These are phyloP conservation scores for Suillus variegatus DNA, from an alignment of 768 basidiomycete species.

Conservation along the genomic window DNA sequence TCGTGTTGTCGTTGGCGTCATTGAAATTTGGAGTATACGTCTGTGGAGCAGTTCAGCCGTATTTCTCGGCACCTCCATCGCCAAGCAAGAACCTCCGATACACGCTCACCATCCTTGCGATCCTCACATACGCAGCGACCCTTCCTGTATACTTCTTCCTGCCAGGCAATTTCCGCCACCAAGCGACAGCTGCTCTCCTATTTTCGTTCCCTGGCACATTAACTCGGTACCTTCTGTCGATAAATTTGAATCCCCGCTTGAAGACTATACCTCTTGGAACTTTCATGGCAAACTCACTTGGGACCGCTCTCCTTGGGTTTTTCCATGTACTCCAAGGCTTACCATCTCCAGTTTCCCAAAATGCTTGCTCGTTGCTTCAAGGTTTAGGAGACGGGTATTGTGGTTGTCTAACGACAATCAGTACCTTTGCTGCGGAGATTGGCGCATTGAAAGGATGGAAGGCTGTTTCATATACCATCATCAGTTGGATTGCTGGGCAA, in stretches of 20 bases:
- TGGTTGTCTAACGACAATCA: constrained; percentile 92
- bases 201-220: constrained; percentile 90
- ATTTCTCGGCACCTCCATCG: constrained; percentile 42
- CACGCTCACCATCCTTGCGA: constrained; percentile 51
- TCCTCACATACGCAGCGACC: constrained; percentile 72
- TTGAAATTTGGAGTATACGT: constrained; percentile 74
- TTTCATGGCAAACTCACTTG: constrained; percentile 69
- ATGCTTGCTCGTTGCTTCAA: constrained; percentile 72
- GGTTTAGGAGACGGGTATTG: constrained; percentile 92
- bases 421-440: constrained; percentile 88
- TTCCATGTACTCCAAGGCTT: constrained; percentile 71
- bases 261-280: constrained; percentile 77
- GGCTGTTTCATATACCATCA: constrained; percentile 65
- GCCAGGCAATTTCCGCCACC: constrained; percentile 65
- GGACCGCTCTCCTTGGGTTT: constrained; percentile 79
- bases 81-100: constrained; percentile 50
- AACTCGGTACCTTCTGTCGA: constrained; percentile 77
- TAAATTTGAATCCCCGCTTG: constrained; percentile 64
- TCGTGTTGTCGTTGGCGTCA: constrained; percentile 75
- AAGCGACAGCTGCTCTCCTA: constrained; percentile 84
- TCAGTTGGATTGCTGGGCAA: constrained; percentile 75
- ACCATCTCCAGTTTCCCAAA: constrained; percentile 39
- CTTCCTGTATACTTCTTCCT: constrained; percentile 80
- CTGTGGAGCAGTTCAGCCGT: constrained; percentile 42
- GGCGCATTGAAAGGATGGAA: constrained; percentile 54